phyloP scores from a whole-genome alignment of 768 basidiomycete species.

The Lactifluus hygrophoroides region DNA sequence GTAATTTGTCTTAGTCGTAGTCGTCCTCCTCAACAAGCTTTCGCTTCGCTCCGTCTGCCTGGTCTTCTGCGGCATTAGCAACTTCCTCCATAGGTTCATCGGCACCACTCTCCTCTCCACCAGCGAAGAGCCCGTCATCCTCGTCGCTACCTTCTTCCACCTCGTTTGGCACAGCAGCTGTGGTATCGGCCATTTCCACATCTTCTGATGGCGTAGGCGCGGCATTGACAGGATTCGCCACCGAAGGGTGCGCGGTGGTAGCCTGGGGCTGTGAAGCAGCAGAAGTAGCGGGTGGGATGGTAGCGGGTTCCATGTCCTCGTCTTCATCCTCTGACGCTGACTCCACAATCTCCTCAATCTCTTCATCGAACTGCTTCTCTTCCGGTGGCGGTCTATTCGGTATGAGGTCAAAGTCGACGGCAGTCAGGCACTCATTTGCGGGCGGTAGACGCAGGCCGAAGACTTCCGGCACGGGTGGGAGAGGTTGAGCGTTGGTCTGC shows the following conservation, averaged over 20 bases:
- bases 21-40: conserved; percentile 84
- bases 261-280: conserved; percentile 10
- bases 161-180: conserved; percentile 28
- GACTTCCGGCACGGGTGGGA: conserved; percentile 80
- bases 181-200: conserved; percentile 45
- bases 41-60: conserved; percentile 57
- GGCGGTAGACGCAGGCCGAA: conserved; percentile 81
- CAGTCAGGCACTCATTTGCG: conserved; percentile 56
- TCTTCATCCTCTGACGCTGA: conserved; percentile 56
- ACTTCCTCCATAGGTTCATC: conserved; percentile 77
- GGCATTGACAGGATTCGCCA: conserved; percentile 42
- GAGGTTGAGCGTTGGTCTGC: conserved; percentile 71
- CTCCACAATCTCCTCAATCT: conserved; percentile 76
- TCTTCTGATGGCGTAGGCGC: conserved; percentile 55
- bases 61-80: conserved; percentile 26
- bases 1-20: conserved; percentile 46
- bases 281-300: conserved; percentile 34
- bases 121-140: conserved; percentile 70
- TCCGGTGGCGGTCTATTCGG: conserved; percentile 79
- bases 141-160: conserved; percentile 67
- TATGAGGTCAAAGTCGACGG: conserved; percentile 79
- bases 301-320: conserved; percentile 62
- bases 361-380: conserved; percentile 68
- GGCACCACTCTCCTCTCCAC: conserved; percentile 63
- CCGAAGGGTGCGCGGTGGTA: conserved; percentile 16